These are phyloP conservation scores for Madurella mycetomatis DNA, from an alignment of 2,329 filamentous ascomycete species.

Conservation along the genomic window DNA sequence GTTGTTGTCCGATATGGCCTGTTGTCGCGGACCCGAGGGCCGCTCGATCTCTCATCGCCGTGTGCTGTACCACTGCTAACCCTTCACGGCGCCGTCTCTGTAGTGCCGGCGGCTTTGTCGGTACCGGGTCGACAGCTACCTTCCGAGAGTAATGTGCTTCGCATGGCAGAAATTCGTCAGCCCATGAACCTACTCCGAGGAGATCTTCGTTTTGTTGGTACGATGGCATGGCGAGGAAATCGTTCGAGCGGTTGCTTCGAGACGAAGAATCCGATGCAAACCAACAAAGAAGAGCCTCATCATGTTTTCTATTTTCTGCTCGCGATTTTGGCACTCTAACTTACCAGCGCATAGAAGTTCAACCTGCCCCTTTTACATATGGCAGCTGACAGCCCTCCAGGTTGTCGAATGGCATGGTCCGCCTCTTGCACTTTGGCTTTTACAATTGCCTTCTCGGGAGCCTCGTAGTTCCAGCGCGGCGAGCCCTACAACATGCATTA, in stretches of 20 bases:
- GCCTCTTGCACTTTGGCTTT: neutral
- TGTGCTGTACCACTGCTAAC: too few relatives aligned
- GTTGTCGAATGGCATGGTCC: too few relatives aligned
- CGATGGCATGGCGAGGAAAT: neutral
- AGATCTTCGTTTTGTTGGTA: neutral
- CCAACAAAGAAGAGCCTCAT: neutral
- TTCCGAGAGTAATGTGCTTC: too few relatives aligned
- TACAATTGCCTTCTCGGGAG: neutral
- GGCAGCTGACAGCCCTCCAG: too few relatives aligned
- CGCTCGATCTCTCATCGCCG: too few relatives aligned
- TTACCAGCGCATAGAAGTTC: too few relatives aligned
- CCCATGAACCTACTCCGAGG: neutral
- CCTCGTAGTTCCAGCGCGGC: neutral
- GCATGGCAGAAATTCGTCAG: neutral
- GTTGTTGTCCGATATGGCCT: too few relatives aligned
- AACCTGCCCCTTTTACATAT: neutral
- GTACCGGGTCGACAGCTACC: too few relatives aligned
- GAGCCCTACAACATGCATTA: neutral
- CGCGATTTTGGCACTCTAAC: too few relatives aligned
- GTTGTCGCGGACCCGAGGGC: too few relatives aligned
- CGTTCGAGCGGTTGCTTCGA: neutral
- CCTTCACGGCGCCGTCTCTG: too few relatives aligned
- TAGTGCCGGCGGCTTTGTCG: too few relatives aligned
- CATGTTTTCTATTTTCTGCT: neutral
- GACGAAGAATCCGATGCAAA: neutral